Evolutionary conservation across 1,284 basidiomycete genomes (phyloP).

Genomic region (Ustilago vetiveriae): DNA sequence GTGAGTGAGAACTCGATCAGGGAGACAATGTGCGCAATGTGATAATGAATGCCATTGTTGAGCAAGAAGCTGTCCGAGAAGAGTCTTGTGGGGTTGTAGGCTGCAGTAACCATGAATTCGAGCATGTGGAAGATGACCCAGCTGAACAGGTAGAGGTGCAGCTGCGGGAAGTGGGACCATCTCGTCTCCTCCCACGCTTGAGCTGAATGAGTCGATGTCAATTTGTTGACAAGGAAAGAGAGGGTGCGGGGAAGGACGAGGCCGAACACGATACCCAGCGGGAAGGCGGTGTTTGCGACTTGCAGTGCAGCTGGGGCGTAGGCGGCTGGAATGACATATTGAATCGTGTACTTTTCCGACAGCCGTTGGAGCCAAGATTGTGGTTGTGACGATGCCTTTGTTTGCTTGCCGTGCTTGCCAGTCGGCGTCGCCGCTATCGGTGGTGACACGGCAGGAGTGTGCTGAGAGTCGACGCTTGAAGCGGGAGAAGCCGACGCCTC

Average conservation of each 20-base stretch:
- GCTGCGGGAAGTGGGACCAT: slow-evolving; percentile 24
- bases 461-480: slow-evolving; percentile 10
- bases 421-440: slow-evolving; percentile 1
- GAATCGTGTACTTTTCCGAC: slow-evolving; percentile 27
- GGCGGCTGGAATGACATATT: slow-evolving; percentile 45
- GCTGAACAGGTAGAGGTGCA: slow-evolving; percentile 51
- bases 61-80: slow-evolving; percentile 93
- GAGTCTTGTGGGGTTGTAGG: slow-evolving; percentile 92
- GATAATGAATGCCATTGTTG: slow-evolving; percentile 87
- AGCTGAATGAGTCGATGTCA: background rate
- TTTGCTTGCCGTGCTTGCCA: slow-evolving; percentile 1
- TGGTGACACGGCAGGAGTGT: background rate
- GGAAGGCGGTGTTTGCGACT: slow-evolving; percentile 46
- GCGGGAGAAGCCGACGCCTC: background rate
- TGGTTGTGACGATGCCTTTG: background rate
- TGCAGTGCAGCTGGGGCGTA: slow-evolving; percentile 45
- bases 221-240: slow-evolving; percentile 2
- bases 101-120: slow-evolving; percentile 93
- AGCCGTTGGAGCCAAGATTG: slow-evolving; percentile 20
- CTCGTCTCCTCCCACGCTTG: background rate
- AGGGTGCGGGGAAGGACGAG: slow-evolving; percentile 31
- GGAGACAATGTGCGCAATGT: slow-evolving; percentile 82
- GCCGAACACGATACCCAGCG: slow-evolving; percentile 47
- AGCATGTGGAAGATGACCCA: slow-evolving; percentile 81
- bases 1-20: slow-evolving; percentile 80